A percentile compares a stretch with the other conserved stretches of the same genome.
Evolutionary conservation across 768 basidiomycete species (phyloP).

Genomic region (Mycena epipterygia): DNA sequence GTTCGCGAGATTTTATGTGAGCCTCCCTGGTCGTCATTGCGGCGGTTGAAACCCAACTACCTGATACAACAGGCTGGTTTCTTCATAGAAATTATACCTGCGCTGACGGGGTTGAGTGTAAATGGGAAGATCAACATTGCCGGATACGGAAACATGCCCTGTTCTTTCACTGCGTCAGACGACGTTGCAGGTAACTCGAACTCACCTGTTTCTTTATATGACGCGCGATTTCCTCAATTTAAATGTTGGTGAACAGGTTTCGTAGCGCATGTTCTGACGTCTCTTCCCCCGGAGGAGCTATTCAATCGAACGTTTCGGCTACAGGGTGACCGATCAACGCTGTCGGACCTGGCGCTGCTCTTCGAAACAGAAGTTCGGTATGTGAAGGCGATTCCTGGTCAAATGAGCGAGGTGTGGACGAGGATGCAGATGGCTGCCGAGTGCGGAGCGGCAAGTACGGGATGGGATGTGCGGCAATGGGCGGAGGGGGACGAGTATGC

Average conservation of each 20-base stretch:
- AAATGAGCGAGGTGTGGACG: conserved; percentile 35
- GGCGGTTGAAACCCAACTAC: background rate
- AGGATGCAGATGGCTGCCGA: conserved; percentile 46
- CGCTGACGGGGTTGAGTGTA: conserved; percentile 44
- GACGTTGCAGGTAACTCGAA: conserved; percentile 48
- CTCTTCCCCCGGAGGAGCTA: conserved; percentile 34
- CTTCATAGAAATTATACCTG: conserved; percentile 50
- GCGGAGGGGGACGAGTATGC: conserved; percentile 47
- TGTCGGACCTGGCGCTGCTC: conserved; percentile 33
- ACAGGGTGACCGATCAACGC: conserved; percentile 49
- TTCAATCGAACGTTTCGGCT: conserved; percentile 41
- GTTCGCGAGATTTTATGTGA: conserved; percentile 48
- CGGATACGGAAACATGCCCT: conserved; percentile 46
- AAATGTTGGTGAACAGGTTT: conserved; percentile 32
- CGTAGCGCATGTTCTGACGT: conserved; percentile 33
- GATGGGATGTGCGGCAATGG: conserved; percentile 48
- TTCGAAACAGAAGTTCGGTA: conserved; percentile 32
- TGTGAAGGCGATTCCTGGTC: conserved; percentile 37
- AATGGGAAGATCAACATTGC: conserved; percentile 49
- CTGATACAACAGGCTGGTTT: conserved; percentile 44
- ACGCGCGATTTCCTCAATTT: background rate
- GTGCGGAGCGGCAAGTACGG: conserved; percentile 48
- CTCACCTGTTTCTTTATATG: background rate
- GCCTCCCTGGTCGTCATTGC: conserved; percentile 14
- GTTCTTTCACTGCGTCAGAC: conserved; percentile 48